Evolutionary conservation across 2,329 filamentous ascomycete genomes (phyloP), one percentile per base, ranked within the genome.

Genomic region (Teratosphaeria viscida): DNA sequence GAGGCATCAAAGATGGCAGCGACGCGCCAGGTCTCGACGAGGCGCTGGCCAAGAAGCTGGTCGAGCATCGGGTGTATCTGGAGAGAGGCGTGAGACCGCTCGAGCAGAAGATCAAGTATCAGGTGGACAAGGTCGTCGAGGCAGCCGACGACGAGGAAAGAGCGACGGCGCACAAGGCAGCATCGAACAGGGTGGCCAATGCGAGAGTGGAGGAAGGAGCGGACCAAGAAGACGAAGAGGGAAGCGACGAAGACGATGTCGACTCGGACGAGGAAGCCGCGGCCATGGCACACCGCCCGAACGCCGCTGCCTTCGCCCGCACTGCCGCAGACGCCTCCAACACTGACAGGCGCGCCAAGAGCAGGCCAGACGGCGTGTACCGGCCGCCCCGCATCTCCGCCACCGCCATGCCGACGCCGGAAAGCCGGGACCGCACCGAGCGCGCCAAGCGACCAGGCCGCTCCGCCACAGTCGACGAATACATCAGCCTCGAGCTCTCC

Each of bases 111-210:
- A 77, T 99, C 62, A 92, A 91, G 65, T 99, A 96, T 75, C 92
- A 96, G 72, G 90, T 99, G 68, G 92, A 97, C 74, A 94, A 95
- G 71, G 91, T 96, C 29, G 80, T 99, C 23, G 88, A 90, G 63
- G 89, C 90, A 0, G 91, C 91, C 39, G 89, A 95, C 62, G 87
- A 92, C 66, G 81, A 84, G 3, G 82, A 86, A 63, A 78, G 82
- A 37, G 70, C 68, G 2, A 74, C 73, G 3, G 67, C 68, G 1
- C 67, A 71, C 12, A 75, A 76, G 53, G 70, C 71, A n/a, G 27
- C 34, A 34, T 32, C 16, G 10, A 32, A 37, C 2, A 73, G 60
- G 64, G 69, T 57, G 62, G 63, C 37, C 8, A 43, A 59, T 16
- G 34, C 52, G 4, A 59, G 54, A 39, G 62, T 60, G 35, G 61